Base-by-base conservation (phyloP, 2,329 filamentous ascomycete genomes). In the Colletotrichum lini region DNA sequence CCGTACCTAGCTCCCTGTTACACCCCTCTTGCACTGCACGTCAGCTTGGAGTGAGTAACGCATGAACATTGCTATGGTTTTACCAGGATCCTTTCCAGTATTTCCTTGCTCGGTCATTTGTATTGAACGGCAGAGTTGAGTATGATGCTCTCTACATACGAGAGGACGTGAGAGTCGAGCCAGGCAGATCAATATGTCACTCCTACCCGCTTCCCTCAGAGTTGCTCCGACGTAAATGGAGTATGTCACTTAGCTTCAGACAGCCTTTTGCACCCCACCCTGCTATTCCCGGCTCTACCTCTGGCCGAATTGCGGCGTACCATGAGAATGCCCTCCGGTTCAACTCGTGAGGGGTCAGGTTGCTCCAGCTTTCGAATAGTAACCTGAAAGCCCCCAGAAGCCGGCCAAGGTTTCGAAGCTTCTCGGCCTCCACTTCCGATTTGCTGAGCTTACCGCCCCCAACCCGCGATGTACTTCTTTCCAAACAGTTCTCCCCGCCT, bases 241-340 rank as follows among this genome's bases (percentile, higher is more conserved):
- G 79, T 50, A 97, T 93, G 74, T 90, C 89, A 16, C 83, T 83
- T 45, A 97, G 79, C 74, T 85, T 90, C 38, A 97, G 84, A 65
- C 85, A 83, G 1, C 93, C 94, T 80, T 96, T 96, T 15, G 92
- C 93, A 38, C 94, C 94, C 94, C 94, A 97, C 2, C 95, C 94
- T 23, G 90, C 89, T 58, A 89, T 89, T 0, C 94, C 95, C 67
- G 86, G 82, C 70, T 93, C 90, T 2, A 97, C 92, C 23, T 94
- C 91, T 0, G 94, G 94, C 73, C 95, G 85, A 23, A 95, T 90
- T 26, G 88, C 87, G 2, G 92, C 85, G 80, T 97, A 97, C 94
- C 94, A 97, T 13, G 84, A 84, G 93, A 94, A 97, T 21, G 94
- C 93, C 70, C 91, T 88, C 72, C 87, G 86, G 78, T 97, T 93